phyloP scores from a whole-genome alignment of 768 basidiomycete species.

The Lactifluus pinguis region DNA sequence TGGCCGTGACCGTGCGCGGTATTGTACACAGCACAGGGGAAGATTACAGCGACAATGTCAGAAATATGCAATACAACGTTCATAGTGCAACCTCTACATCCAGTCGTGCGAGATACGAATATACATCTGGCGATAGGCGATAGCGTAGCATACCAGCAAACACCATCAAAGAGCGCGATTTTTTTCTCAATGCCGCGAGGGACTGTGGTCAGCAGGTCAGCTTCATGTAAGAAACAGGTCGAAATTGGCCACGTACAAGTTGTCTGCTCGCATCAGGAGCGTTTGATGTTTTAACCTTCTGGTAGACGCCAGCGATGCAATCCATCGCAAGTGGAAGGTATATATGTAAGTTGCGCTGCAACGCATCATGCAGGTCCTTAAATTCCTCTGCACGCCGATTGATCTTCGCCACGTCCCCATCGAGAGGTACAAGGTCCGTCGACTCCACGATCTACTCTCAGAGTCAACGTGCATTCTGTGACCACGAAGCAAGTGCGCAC shows the following conservation, averaged over 20 bases:
- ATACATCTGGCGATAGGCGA: constrained; percentile 83
- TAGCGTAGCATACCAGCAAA: constrained; percentile 86
- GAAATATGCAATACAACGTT: constrained; percentile 3
- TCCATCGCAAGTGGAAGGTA: constrained; percentile 92
- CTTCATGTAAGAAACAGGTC: constrained; percentile 12
- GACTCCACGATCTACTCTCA: constrained; percentile 71
- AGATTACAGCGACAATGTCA: not conserved
- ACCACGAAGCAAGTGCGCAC: constrained; percentile 36
- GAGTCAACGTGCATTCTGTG: not conserved
- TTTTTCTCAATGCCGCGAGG: constrained; percentile 57
- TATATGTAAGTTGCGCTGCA: constrained; percentile 83
- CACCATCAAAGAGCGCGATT: constrained; percentile 78
- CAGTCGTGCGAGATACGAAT: constrained; percentile 75
- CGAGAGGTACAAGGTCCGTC: constrained; percentile 78
- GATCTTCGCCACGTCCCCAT: constrained; percentile 76
- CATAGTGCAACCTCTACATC: constrained; percentile 81
- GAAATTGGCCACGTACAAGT: constrained; percentile 41
- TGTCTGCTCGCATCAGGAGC: constrained; percentile 71
- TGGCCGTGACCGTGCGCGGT: not conserved
- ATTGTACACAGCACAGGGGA: no score
- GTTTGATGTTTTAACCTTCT: constrained; percentile 59
- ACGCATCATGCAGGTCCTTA: constrained; percentile 72
- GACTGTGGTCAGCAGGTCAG: constrained; percentile 36
- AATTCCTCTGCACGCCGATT: constrained; percentile 85
- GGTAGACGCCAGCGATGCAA: constrained; percentile 73